phyloP scores from a whole-genome alignment of 2,329 filamentous ascomycete genomes.

The Huntiella bhutanensis region DNA sequence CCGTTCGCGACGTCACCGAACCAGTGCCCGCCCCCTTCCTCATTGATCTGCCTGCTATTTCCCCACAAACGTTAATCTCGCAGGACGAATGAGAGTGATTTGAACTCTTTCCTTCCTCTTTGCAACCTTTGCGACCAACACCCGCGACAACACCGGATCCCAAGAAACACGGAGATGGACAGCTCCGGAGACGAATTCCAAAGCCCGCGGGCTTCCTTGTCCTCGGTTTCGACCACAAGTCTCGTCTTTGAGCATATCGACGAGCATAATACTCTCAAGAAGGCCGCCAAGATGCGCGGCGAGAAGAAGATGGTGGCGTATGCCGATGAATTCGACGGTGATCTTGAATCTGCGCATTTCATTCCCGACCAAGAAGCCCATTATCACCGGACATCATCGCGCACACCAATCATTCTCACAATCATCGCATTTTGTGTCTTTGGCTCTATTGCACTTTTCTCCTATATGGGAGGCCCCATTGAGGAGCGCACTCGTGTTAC shows the following conservation, averaged over 20 bases:
- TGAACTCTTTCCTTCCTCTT: background rate
- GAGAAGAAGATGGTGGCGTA: background rate
- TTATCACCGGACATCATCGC: slow-evolving; percentile 12
- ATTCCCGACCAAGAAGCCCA: slow-evolving; percentile 20
- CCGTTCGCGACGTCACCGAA: background rate
- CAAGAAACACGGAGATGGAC: background rate
- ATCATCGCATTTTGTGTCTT: slow-evolving; percentile 42
- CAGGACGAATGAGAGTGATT: background rate
- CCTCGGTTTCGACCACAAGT: slow-evolving; percentile 69
- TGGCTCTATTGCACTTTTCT: slow-evolving; percentile 43
- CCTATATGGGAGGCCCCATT: slow-evolving; percentile 49
- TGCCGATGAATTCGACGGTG: slow-evolving; percentile 12
- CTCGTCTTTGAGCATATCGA: slow-evolving; percentile 61
- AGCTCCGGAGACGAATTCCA: background rate
- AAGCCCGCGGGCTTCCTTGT: slow-evolving; percentile 36
- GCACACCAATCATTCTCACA: slow-evolving; percentile 48
- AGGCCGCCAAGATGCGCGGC: background rate
- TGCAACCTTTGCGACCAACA: background rate
- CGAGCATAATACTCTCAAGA: slow-evolving; percentile 23
- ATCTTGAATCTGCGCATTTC: slow-evolving; percentile 35
- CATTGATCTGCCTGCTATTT: too few species aligned
- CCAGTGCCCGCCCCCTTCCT: too few species aligned
- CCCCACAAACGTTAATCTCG: too few species aligned
- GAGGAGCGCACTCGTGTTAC: slow-evolving; percentile 25
- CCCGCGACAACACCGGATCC: background rate